Base-by-base conservation (phyloP, 495 filamentous ascomycete genomes). In the Penicillium nucicola region DNA sequence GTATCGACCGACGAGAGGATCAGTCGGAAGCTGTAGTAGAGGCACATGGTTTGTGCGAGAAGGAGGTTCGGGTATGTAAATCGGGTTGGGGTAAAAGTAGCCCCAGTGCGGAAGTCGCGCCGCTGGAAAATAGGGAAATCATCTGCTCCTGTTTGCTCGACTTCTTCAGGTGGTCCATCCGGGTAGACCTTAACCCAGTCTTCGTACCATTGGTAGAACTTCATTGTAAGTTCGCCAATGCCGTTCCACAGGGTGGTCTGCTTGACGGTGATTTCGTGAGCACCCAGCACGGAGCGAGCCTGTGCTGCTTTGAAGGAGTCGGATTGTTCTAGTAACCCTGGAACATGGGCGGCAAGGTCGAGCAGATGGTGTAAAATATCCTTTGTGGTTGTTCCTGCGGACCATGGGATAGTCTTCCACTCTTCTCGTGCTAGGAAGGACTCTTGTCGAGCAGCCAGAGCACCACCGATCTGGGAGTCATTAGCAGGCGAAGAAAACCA, bases 381-480 rank as follows among this genome's bases (percentile, higher is more conserved):
- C 51, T 74, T 76, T 2, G 52, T 60, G 23, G 64, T 73, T 20
- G 71, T 73, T 2, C 61, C 64, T 23, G 62, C 63, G 25, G 71
- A 66, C 72, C 72, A 76, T 0, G 72, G 72, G 17, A 76, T 55
- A 20, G 63, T 76, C 40, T 70, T 74, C 72, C 72, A 76, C 32
- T 71, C 70, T 30, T 72, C 61, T 17, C 45, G 58, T 12, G 68
- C 66, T 20, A 76, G 56, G 41, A 74, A 76, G 4, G 66, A 65
- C 7, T 68, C 62, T 18, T 53, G 42, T 17, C 72, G 69, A 42
- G 34, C 45, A 33, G 65, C 54, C 18, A 74, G 42, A 15, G 71
- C 63, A 6, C 65, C 68, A 5, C 61, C 67, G 42, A 73, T 69
- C 69, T 74, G 17, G 17, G 22, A 1, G 14, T 13, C 20, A 31